A percentile compares a stretch with the other conserved stretches of the same genome.
Conservation (phyloP, 2,329 filamentous ascomycete species). For the Mollisia scopiformis region DNA sequence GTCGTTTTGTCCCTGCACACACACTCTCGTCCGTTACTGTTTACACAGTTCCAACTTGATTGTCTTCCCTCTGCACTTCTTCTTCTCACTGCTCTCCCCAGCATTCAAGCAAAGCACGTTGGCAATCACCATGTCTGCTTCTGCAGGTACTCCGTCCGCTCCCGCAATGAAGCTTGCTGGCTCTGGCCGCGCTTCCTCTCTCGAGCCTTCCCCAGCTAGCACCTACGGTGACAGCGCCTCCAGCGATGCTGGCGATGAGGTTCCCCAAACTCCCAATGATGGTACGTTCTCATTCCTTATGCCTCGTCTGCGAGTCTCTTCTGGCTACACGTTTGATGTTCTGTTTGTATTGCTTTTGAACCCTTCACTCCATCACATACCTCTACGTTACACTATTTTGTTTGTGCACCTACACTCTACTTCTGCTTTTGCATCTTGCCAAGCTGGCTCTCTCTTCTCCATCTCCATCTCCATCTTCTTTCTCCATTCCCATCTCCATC, state of each 20-base stretch:
- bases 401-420: no score
- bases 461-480: background rate
- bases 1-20: no score
- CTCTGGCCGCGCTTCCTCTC: constrained; percentile 10
- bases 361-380: no score
- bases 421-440: no score
- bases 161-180: constrained; percentile 4
- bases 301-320: background rate
- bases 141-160: constrained; percentile 11
- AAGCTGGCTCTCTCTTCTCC: background rate
- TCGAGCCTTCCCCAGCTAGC: constrained; percentile 31
- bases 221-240: constrained; percentile 28
- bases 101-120: background rate
- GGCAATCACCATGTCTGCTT: constrained; percentile 13
- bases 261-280: constrained; percentile 23
- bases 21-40: no score
- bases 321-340: background rate
- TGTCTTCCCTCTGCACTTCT: no score
- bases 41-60: no score
- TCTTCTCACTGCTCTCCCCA: background rate
- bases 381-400: no score
- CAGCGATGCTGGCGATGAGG: constrained; percentile 25
- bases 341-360: background rate
- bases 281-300: constrained; percentile 21
- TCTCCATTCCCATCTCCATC: background rate